phyloP scores from a whole-genome alignment of 169 alveolate species.

The Cryptosporidium sp. region DNA sequence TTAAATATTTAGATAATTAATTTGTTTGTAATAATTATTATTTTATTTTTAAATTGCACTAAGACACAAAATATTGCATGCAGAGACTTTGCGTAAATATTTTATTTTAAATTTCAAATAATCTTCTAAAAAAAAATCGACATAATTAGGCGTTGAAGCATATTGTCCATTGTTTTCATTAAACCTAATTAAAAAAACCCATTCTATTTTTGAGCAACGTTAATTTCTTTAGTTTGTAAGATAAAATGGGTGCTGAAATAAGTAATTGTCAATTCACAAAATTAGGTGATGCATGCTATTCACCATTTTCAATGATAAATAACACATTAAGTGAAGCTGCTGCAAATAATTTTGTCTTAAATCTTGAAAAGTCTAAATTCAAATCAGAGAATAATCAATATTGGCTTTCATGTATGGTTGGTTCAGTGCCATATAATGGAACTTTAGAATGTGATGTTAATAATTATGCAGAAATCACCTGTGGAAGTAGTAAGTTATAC shows the following conservation, averaged over 20 bases:
- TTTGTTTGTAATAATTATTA: background rate
- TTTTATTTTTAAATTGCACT: no score
- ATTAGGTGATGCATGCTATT: constrained; percentile 22
- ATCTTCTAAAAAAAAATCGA: background rate
- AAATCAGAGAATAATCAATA: background rate
- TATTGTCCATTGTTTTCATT: background rate
- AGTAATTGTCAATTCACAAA: constrained; percentile 27
- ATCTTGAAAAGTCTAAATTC: constrained; percentile 21
- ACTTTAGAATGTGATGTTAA: background rate
- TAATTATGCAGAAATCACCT: constrained; percentile 16
- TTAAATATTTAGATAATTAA: background rate
- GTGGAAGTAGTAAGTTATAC: constrained; percentile 52
- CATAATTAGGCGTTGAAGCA: background rate
- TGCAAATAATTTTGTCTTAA: constrained; percentile 11
- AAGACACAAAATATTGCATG: constrained; percentile 33
- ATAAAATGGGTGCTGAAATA: constrained; percentile 23
- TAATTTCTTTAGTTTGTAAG: background rate
- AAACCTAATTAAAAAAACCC: background rate
- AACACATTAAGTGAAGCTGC: constrained; percentile 2
- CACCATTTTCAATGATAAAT: constrained; percentile 10
- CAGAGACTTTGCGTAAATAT: constrained; percentile 32
- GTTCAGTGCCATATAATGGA: constrained; percentile 7
- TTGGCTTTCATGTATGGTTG: constrained; percentile 19
- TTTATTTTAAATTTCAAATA: background rate
- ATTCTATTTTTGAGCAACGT: background rate